These are phyloP conservation scores for Aegle marmelos DNA, from an alignment of 345 rosid species.

Conservation along the genomic window DNA sequence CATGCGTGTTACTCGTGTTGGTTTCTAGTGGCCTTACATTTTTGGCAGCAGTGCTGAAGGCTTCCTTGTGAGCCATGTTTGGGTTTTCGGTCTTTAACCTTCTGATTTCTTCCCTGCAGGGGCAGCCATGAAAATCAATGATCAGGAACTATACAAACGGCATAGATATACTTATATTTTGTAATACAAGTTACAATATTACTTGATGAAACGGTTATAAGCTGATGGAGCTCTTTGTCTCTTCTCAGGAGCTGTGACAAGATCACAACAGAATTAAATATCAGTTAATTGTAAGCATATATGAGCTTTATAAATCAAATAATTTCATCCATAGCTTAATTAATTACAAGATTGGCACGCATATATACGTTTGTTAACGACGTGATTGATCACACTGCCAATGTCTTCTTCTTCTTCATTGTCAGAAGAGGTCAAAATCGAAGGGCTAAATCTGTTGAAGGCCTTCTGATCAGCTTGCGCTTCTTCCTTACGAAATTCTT, in stretches of 20 bases:
- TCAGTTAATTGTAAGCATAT: not conserved
- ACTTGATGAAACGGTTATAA: slow-evolving; percentile 96
- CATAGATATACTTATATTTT: not conserved
- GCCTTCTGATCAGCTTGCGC: slow-evolving; percentile 28
- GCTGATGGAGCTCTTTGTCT: slow-evolving; percentile 98
- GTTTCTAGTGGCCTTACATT: slow-evolving; percentile 42
- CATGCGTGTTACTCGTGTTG: not conserved
- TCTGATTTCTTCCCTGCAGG: slow-evolving; percentile 86
- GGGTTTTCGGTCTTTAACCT: slow-evolving; percentile 95
- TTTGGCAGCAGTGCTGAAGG: slow-evolving; percentile 96
- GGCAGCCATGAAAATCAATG: slow-evolving; percentile 5
- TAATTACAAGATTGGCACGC: slow-evolving; percentile 5
- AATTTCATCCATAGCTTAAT: not conserved
- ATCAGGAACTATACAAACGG: not conserved
- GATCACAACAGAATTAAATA: not conserved
- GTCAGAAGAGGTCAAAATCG: slow-evolving; percentile 53
- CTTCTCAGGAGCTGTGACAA: slow-evolving; percentile 82
- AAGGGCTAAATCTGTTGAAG: slow-evolving; percentile 36
- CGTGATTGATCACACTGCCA: slow-evolving; percentile 36
- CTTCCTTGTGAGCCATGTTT: slow-evolving; percentile 92
- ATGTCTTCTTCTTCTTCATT: slow-evolving; percentile 73
- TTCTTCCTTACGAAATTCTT: slow-evolving; percentile 34
- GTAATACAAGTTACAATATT: slow-evolving; percentile 9
- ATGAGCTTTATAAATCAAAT: not conserved
- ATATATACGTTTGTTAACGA: slow-evolving; percentile 73